Base-by-base conservation (phyloP, 2,329 filamentous ascomycete genomes). In the Colletotrichum orchidophilum region DNA sequence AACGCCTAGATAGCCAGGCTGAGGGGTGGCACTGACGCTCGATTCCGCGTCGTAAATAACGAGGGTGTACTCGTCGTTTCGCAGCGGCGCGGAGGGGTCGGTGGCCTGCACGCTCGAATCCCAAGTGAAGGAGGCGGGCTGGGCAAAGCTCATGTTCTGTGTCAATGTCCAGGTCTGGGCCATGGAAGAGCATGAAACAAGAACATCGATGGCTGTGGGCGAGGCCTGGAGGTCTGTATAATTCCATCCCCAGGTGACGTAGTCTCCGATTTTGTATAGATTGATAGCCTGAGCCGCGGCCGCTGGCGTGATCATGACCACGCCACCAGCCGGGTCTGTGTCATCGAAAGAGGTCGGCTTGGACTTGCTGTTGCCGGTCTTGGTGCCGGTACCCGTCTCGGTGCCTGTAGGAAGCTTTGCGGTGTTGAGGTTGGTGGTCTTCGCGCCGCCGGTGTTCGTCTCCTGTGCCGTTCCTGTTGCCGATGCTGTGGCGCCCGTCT, bases 221-320 rank as follows among this genome's bases (percentile, higher is more conserved):
- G 83, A 87, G 29, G 82, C 88, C 66, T 85, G 82, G 33, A 92
- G 79, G 54, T 86, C 86, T 3, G 90, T 92, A 82, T 91, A 92
- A 81, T 92, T 92, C 89, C 90, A 92, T 57, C 81, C 85, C 80
- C 88, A 90, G 15, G 88, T 91, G 53, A 91, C 82, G 54, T 83
- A 83, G 76, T 91, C 86, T 72, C 88, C 87, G 72, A 92, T 89
- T 76, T 89, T 89, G 84, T 88, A 91, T 50, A 90, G 83, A 70
- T 86, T 82, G 11, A 84, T 82, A 29, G 83, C 82, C 12, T 81
- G 80, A 5, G 80, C 77, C 3, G 82, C 83, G 7, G 83, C 79
- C 49, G 83, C 81, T 1, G 90, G 90, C 13, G 65, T 65, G 29
- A 70, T 35, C 67, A 70, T 70, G 57, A 83, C 81, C 46, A 91